Evolutionary conservation across 2,329 filamentous ascomycete species (phyloP), one percentile per base, ranked within the genome.

Genomic region (Phialemoniopsis sp.): DNA sequence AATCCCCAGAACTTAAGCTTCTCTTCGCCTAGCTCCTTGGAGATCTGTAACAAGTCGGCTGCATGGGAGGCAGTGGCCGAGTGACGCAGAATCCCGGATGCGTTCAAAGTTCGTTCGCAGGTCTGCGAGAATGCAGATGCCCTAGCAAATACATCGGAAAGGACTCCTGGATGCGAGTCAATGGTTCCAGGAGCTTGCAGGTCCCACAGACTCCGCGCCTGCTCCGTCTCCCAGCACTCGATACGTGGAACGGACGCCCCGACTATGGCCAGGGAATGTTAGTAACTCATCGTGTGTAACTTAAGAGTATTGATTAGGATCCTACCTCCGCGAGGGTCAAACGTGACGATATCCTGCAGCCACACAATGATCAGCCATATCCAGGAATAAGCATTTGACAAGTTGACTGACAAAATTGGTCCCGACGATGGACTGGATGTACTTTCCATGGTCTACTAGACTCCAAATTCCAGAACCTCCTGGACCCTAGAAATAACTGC

Each of bases 1-100:
- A 76, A 69, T 1, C 73, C 74, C 72, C 72, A 77, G 50, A 74
- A 77, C 33, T 59, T 62, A 7, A 74, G 56, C 53, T 62, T 67
- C 4, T 59, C 52, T 38, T 67, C 48, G 3, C 67, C 68, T 6
- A 61, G 58, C 46, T 64, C 57, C 26, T 64, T 41, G 13, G 71
- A 51, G 10, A 74, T 66, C 47, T 67, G 69, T 0, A 73, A 59
- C 65, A 74, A 62, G 43, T 74, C 70, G 14, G 69, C 55, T 0
- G 67, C 70, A 29, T 67, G 60, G 4, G 64, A 69, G 2, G 63
- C 58, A 5, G 68, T 72, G 43, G 68, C 60, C 9, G 67, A 54
- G 44, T 73, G 65, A 5, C 44, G 43, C 31, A 73, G 49, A 16
- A 73, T 54, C 4, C 55, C 55, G 0, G 60, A 62, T 8, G 45